These are phyloP conservation scores for Ascosphaera pollenicola DNA, from an alignment of 2,329 filamentous ascomycete species.

Conservation along the genomic window DNA sequence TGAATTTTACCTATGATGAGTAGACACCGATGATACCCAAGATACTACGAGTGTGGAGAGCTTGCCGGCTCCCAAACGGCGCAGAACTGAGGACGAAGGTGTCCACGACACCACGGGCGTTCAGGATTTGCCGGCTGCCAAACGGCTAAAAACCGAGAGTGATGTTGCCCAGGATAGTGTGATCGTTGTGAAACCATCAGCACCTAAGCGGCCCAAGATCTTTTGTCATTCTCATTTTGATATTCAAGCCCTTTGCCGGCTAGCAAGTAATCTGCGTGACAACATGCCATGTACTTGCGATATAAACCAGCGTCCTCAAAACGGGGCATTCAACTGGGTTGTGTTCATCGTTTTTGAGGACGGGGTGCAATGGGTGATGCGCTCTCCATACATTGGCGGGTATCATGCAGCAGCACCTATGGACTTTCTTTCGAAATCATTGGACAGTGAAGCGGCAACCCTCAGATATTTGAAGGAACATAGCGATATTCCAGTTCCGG, in stretches of 20 bases:
- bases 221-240: slow-evolving; percentile 7
- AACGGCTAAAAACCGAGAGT: too few species aligned
- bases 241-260: slow-evolving; percentile 7
- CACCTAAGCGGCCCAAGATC: too few species aligned
- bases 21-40: too few species aligned
- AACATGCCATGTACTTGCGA: slow-evolving; percentile 7
- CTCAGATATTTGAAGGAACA: slow-evolving; percentile 11
- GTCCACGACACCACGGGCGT: too few species aligned
- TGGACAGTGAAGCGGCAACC: slow-evolving; percentile 14
- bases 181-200: too few species aligned
- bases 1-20: too few species aligned
- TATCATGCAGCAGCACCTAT: too few species aligned
- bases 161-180: too few species aligned
- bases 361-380: slow-evolving; percentile 11
- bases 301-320: slow-evolving; percentile 8
- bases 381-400: slow-evolving; percentile 9
- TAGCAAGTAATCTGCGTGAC: slow-evolving; percentile 7
- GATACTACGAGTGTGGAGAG: too few species aligned
- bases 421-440: slow-evolving; percentile 6
- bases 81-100: too few species aligned
- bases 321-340: slow-evolving; percentile 13
- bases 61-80: too few species aligned
- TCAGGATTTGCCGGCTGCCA: too few species aligned
- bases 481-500: slow-evolving; percentile 13
- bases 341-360: slow-evolving; percentile 13